Evolutionary conservation across 306 rosid genomes (phyloP).

Genomic region (Vicia sativa): DNA sequence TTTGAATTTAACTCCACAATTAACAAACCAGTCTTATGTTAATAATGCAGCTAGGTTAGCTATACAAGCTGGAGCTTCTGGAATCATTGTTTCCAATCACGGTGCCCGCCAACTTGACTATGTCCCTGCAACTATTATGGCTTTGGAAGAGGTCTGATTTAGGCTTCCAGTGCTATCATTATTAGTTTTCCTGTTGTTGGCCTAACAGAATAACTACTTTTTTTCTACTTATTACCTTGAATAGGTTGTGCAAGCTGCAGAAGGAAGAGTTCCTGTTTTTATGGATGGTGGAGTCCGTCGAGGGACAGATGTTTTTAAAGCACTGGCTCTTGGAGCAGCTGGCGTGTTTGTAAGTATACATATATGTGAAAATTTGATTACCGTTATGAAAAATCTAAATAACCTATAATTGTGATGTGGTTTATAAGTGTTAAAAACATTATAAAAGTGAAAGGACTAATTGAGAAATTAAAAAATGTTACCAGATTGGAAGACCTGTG

Average conservation of each 20-base stretch:
- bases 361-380: too few relatives aligned
- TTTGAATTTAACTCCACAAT: too few relatives aligned
- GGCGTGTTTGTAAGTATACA: too few relatives aligned
- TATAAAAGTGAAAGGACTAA: too few relatives aligned
- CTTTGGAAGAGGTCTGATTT: conserved; percentile 7
- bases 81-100: neutral
- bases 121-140: neutral
- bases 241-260: conserved; percentile 8
- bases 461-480: too few relatives aligned
- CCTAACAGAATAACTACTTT: neutral
- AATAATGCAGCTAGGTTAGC: too few relatives aligned
- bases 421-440: too few relatives aligned
- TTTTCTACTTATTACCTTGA: neutral
- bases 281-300: conserved; percentile 13
- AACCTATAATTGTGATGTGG: conserved; percentile 63
- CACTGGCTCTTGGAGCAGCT: conserved; percentile 70
- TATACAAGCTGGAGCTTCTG: neutral
- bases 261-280: conserved; percentile 9
- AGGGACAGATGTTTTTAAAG: too few relatives aligned
- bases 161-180: neutral
- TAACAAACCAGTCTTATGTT: too few relatives aligned
- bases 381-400: too few relatives aligned
- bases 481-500: too few relatives aligned
- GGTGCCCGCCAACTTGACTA: neutral
- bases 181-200: neutral